phyloP scores from a whole-genome alignment of 441 rosid species.

The Adansonia grandidieri region DNA sequence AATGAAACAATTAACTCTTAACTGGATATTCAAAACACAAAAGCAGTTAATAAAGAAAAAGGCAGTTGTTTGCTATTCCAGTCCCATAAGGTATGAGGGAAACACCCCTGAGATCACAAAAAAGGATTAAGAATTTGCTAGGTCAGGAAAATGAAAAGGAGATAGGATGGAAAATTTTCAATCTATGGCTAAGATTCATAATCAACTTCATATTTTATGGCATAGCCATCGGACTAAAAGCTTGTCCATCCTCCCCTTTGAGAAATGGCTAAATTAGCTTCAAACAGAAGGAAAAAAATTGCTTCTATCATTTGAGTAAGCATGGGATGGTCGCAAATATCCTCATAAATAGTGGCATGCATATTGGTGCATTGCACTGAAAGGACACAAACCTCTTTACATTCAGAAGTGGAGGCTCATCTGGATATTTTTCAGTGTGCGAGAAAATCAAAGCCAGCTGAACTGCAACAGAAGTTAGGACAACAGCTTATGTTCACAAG shows the following conservation, averaged over 20 bases:
- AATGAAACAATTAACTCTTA: neutral
- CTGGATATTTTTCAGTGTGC: constrained; percentile 89
- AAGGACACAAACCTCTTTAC: constrained; percentile 61
- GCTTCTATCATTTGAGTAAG: neutral
- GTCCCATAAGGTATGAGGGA: neutral
- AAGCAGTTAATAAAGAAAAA: neutral
- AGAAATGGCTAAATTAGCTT: constrained; percentile 1
- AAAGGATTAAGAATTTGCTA: neutral
- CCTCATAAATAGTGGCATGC: neutral
- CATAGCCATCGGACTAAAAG: neutral
- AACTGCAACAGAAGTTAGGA: constrained; percentile 61
- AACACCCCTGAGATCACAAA: constrained; percentile 4
- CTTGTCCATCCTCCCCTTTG: neutral
- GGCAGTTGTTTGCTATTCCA: neutral
- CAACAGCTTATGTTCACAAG: constrained; percentile 29
- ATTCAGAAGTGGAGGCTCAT: constrained; percentile 80
- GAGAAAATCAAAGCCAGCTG: constrained; percentile 84
- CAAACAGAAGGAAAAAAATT: neutral
- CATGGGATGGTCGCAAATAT: neutral
- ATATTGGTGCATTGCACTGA: constrained; percentile 10
- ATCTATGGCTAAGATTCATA: neutral
- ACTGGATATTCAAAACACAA: neutral
- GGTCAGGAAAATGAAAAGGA: neutral
- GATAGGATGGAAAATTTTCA: neutral
- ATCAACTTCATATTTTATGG: neutral